These are phyloP conservation scores for Didymella lethalis DNA, from an alignment of 2,329 filamentous ascomycete genomes.

Conservation along the genomic window DNA sequence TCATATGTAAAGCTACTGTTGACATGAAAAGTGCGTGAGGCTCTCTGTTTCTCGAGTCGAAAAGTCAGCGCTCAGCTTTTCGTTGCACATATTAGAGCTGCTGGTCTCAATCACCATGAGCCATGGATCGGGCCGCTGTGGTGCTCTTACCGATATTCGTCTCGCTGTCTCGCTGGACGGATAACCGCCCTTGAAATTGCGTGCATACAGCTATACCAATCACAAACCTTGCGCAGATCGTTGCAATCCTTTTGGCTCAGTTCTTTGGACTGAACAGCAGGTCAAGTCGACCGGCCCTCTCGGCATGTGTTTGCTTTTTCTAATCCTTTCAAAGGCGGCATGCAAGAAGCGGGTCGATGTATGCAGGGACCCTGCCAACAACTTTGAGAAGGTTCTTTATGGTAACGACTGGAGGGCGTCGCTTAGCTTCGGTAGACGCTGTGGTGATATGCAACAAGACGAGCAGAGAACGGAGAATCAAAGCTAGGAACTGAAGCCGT, in stretches of 20 bases:
- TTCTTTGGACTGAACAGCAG: background rate
- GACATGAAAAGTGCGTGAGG: background rate
- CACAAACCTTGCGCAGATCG: background rate
- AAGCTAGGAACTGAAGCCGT: no score
- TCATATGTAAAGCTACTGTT: background rate
- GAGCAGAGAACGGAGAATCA: background rate
- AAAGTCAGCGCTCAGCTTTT: background rate
- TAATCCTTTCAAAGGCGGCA: background rate
- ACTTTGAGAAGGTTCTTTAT: background rate
- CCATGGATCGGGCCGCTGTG: background rate
- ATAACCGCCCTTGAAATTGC: background rate
- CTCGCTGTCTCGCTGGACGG: background rate
- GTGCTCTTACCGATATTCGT: background rate
- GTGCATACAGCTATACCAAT: background rate
- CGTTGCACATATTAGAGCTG: background rate
- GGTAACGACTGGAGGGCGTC: background rate
- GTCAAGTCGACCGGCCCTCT: background rate
- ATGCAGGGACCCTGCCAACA: background rate
- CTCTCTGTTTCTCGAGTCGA: background rate
- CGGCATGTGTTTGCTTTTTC: slow-evolving; percentile 3
- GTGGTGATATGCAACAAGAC: background rate
- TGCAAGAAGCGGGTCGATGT: background rate
- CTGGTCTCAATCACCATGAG: background rate
- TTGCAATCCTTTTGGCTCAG: background rate
- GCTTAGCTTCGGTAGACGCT: background rate